phyloP scores from a whole-genome alignment of 139 green algal genomes.

The Microglena sp. region DNA sequence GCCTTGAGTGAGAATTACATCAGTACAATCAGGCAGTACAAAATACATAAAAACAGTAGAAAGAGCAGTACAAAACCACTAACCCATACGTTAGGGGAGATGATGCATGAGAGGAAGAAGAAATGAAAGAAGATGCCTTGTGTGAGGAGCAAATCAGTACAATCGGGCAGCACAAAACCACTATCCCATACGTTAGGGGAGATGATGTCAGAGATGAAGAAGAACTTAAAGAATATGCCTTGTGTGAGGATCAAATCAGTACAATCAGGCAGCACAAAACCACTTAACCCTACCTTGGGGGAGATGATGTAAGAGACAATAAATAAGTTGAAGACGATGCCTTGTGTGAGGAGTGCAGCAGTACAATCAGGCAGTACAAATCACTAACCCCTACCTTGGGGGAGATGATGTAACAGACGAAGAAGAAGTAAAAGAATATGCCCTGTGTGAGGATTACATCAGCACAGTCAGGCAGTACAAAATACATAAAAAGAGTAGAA shows the following conservation, averaged over 20 bases:
- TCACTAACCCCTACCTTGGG: no score
- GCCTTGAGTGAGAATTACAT: conserved; percentile 36
- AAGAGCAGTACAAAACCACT: no score
- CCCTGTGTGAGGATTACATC: conserved; percentile 38
- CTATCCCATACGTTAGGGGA: no score
- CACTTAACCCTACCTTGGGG: no score
- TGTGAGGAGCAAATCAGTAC: not conserved
- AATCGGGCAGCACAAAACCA: no score
- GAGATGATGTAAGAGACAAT: conserved; percentile 72
- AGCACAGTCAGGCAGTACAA: no score
- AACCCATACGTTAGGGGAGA: conserved; percentile 65
- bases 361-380: no score
- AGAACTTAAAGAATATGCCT: conserved; percentile 86
- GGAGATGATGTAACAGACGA: conserved; percentile 69
- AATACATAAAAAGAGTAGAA: no score
- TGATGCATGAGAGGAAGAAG: conserved; percentile 74
- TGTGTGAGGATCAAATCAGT: conserved; percentile 43
- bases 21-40: no score
- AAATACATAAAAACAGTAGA: no score
- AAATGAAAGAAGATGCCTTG: conserved; percentile 83
- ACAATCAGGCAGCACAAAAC: no score
- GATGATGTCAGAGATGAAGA: conserved; percentile 75
- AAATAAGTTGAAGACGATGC: conserved; percentile 84
- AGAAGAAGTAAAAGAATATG: conserved; percentile 86
- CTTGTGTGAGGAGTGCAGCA: conserved; percentile 33